Percentiles rank a stretch among this genome's conserved stretches.
Conservation (phyloP, 1,284 basidiomycete species). For the Peniophora sp. region DNA sequence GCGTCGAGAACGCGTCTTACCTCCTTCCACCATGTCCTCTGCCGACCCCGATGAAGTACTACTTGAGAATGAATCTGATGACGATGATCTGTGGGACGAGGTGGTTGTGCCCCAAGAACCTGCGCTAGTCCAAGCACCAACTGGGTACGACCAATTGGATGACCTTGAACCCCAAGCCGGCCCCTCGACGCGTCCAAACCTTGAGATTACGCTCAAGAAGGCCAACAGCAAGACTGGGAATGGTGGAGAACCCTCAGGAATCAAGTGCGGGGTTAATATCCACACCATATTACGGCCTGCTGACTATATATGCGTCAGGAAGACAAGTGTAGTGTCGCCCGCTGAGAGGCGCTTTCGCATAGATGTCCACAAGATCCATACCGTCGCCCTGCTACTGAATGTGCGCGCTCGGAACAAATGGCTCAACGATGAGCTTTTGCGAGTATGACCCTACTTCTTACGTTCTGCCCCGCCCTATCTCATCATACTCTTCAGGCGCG, state of each 20-base stretch:
- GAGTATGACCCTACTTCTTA: conserved; percentile 43
- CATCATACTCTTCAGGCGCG: conserved; percentile 51
- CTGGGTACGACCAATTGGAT: not conserved
- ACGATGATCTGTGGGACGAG: conserved; percentile 58
- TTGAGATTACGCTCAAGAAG: conserved; percentile 11
- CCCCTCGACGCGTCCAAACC: conserved; percentile 10
- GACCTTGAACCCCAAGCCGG: conserved; percentile 7
- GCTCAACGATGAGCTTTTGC: conserved; percentile 78
- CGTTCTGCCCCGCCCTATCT: not conserved
- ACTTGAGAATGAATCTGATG: conserved; percentile 24
- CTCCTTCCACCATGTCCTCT: conserved; percentile 5
- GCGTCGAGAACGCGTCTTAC: not conserved
- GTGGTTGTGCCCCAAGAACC: conserved; percentile 19
- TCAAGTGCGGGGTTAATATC: conserved; percentile 1
- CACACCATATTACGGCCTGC: not conserved
- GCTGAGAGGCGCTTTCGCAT: conserved; percentile 69
- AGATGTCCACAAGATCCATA: conserved; percentile 83
- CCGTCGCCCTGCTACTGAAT: conserved; percentile 71
- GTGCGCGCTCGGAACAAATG: conserved; percentile 75
- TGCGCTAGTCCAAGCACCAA: not conserved
- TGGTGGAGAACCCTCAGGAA: conserved; percentile 5
- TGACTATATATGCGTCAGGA: conserved; percentile 27
- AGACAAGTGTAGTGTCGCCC: conserved; percentile 36
- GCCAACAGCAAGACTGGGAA: conserved; percentile 5
- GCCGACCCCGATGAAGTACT: not conserved